Evolutionary conservation across 768 basidiomycete genomes (phyloP), one percentile per base, ranked within the genome.

Genomic region (Collybia mongolica): DNA sequence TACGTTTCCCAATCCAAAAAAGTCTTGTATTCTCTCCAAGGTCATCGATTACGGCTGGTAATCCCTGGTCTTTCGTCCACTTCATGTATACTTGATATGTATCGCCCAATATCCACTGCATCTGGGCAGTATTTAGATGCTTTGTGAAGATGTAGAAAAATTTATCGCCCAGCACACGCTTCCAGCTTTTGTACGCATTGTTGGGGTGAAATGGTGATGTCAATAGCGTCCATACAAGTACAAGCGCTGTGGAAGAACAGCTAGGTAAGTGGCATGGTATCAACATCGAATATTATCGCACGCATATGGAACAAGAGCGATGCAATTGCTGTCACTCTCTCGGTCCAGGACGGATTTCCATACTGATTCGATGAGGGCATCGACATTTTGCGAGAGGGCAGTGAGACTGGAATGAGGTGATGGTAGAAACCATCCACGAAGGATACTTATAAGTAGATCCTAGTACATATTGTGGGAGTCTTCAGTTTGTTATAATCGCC

Each of bases 1-100:
- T 56, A 24, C 62, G 65, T 8, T 61, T 53, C 22, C 69, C 66
- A 39, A 71, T 51, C 72, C 72, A 73, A 8, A 70, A 46, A 5
- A 72, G 44, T 38, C 61, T 50, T 19, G 62, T 53, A 39, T 61
- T 59, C 28, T 62, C 58, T 5, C 57, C 65, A 8, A 71, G 44
- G 22, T 66, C 63, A 17, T 70, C 69, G 26, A 68, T 53, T 4
- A 49, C 46, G 2, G 35, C 22, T 32, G 57, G 55, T 19, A 66
- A 54, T 6, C 58, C 48, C 29, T 60, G 52, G 12, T 45, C 35
- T 50, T 64, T 65, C 23, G 55, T 50, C 57, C 57, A 70, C 7
- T 32, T 17, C 24, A 57, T 45, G 41, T 66, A 69, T 0, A 58
- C 60, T 9, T 44, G 51, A 14, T 40, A 24, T 5, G 64, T 60